Evolutionary conservation across 345 rosid genomes (phyloP).

Genomic region (Tarenaya hassleriana): DNA sequence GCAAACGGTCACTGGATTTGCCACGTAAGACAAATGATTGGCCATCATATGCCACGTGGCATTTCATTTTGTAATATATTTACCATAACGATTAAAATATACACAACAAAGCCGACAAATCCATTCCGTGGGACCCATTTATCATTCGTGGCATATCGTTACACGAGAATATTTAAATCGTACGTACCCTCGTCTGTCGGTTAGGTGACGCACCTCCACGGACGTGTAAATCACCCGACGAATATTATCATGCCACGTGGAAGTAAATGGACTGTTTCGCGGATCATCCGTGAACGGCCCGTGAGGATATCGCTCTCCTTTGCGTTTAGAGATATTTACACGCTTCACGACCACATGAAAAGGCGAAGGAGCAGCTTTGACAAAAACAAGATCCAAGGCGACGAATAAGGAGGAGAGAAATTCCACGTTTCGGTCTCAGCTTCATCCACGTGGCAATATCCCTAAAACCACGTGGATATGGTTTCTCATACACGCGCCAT

Average conservation of each 20-base stretch:
- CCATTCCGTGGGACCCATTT: constrained; percentile 21
- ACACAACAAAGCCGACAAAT: constrained; percentile 23
- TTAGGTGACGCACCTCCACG: constrained; percentile 13
- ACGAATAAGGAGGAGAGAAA: constrained; percentile 13
- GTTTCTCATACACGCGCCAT: constrained; percentile 16
- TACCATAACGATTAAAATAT: no score
- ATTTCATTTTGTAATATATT: no score
- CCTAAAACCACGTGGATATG: background rate
- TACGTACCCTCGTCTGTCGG: no score
- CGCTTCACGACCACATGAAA: no score
- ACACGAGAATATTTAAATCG: constrained; percentile 3
- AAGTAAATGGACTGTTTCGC: background rate
- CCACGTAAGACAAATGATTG: no score
- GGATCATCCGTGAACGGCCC: background rate
- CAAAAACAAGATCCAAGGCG: constrained; percentile 43
- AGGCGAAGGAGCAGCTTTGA: constrained; percentile 6
- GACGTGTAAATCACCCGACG: constrained; percentile 5
- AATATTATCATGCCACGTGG: constrained; percentile 22
- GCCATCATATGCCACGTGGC: no score
- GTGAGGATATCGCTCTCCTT: constrained; percentile 6
- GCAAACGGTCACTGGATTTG: no score
- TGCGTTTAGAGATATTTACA: no score
- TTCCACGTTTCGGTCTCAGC: background rate
- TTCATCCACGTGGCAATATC: constrained; percentile 13
- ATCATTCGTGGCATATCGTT: constrained; percentile 51